These are phyloP conservation scores for Rhinocladiella similis DNA, from an alignment of 2,329 filamentous ascomycete species.

Conservation along the genomic window DNA sequence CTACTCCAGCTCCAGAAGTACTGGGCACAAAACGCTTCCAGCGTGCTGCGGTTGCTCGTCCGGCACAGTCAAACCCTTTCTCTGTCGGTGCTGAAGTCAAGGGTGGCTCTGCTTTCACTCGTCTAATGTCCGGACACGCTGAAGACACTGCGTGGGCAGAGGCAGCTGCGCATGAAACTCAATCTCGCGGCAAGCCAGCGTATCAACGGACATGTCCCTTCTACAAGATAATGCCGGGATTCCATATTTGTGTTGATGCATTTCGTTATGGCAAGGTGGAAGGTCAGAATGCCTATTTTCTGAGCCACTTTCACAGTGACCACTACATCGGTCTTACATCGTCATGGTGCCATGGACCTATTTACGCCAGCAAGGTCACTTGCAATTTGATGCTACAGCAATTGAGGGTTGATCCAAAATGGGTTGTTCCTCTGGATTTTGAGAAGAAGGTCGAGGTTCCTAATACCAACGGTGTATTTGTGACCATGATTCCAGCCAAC, in stretches of 20 bases:
- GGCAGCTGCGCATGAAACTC: slow-evolving; percentile 76
- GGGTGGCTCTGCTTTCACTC: slow-evolving; percentile 76
- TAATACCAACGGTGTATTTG: slow-evolving; percentile 75
- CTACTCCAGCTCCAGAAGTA: slow-evolving; percentile 37
- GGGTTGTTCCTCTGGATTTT: slow-evolving; percentile 81
- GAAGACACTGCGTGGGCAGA: slow-evolving; percentile 88
- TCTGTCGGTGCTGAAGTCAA: slow-evolving; percentile 46
- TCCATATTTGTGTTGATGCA: slow-evolving; percentile 95
- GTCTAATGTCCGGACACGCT: slow-evolving; percentile 87
- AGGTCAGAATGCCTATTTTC: slow-evolving; percentile 90
- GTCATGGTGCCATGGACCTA: slow-evolving; percentile 88
- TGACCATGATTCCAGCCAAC: slow-evolving; percentile 95
- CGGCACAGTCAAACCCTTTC: slow-evolving; percentile 80
- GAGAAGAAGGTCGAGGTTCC: slow-evolving; percentile 78
- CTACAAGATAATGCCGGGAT: slow-evolving; percentile 95
- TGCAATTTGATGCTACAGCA: slow-evolving; percentile 86
- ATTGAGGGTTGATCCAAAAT: slow-evolving; percentile 80
- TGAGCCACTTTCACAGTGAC: slow-evolving; percentile 97
- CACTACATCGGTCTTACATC: slow-evolving; percentile 91
- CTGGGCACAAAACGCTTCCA: slow-evolving; percentile 59
- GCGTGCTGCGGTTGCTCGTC: slow-evolving; percentile 68
- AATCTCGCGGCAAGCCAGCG: slow-evolving; percentile 78
- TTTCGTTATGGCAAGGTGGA: slow-evolving; percentile 89
- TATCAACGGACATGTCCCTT: slow-evolving; percentile 93
- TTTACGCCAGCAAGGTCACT: slow-evolving; percentile 93